phyloP scores from a whole-genome alignment of 2,329 filamentous ascomycete species.

The Plenodomus lindquistii region DNA sequence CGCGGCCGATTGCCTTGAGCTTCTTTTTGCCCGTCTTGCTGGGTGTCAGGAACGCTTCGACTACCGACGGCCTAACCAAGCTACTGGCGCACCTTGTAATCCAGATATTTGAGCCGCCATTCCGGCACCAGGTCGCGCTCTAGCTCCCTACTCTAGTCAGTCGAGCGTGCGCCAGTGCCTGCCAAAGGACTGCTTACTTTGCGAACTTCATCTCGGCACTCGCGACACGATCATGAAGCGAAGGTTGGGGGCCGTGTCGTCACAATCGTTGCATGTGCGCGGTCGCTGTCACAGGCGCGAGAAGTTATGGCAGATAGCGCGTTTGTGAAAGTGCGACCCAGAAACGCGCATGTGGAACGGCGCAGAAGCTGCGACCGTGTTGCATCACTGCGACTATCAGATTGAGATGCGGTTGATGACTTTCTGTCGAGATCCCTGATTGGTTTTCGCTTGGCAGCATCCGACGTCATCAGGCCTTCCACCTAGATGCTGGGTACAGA shows the following conservation, averaged over 20 bases:
- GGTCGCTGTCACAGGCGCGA: neutral
- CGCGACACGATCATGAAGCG: conserved; percentile 13
- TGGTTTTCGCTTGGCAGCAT: neutral
- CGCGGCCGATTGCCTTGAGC: conserved; percentile 78
- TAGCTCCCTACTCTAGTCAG: conserved; percentile 63
- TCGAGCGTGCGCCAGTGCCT: conserved; percentile 1
- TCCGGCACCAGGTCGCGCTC: conserved; percentile 89
- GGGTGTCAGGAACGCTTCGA: conserved; percentile 9
- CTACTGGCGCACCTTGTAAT: conserved; percentile 74
- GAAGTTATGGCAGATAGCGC: neutral
- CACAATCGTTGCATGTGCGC: conserved; percentile 2
- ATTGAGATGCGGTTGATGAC: neutral
- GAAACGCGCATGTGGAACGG: neutral
- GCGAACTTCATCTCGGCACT: conserved; percentile 61
- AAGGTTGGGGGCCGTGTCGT: neutral
- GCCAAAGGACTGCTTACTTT: conserved; percentile 52
- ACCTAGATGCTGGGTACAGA: too few relatives aligned
- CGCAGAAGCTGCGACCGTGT: neutral
- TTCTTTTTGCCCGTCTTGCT: conserved; percentile 79
- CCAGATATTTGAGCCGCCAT: conserved; percentile 91
- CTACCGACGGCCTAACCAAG: conserved; percentile 9
- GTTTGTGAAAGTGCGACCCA: neutral
- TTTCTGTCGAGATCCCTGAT: neutral
- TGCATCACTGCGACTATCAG: neutral
- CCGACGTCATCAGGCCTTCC: neutral